phyloP scores from a whole-genome alignment of 1,284 basidiomycete genomes.

The Moniliophthora roreri region DNA sequence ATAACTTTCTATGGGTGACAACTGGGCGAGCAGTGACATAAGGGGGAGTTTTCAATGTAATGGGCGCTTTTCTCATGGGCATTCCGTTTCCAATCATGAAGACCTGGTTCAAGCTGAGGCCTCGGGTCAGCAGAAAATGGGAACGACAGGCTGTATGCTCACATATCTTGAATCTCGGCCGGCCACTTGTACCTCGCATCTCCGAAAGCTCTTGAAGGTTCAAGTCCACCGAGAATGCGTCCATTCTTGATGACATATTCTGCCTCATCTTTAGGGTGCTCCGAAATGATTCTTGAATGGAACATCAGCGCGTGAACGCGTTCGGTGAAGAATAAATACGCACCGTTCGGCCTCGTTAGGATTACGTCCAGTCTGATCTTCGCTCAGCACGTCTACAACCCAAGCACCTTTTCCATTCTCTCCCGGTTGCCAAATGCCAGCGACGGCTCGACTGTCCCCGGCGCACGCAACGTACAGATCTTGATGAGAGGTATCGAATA shows the following conservation, averaged over 20 bases:
- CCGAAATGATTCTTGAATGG: constrained; percentile 73
- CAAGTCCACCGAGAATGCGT: constrained; percentile 88
- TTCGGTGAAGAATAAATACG: background rate
- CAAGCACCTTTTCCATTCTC: constrained; percentile 64
- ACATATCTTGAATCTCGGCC: constrained; percentile 72
- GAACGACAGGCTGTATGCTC: constrained; percentile 33
- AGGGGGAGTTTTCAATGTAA: constrained; percentile 82
- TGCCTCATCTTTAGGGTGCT: constrained; percentile 86
- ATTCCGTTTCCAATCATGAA: constrained; percentile 65
- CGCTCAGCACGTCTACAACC: constrained; percentile 89
- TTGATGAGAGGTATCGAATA: constrained; percentile 80
- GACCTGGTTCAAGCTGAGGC: constrained; percentile 59
- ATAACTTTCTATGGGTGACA: constrained; percentile 77
- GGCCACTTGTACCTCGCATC: constrained; percentile 95
- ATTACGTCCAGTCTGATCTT: constrained; percentile 96
- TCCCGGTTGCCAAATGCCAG: constrained; percentile 83
- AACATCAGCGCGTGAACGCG: constrained; percentile 13
- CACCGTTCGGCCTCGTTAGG: constrained; percentile 77
- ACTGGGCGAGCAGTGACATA: constrained; percentile 93
- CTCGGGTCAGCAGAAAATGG: constrained; percentile 8
- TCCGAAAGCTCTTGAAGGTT: constrained; percentile 94
- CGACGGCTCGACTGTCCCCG: constrained; percentile 95
- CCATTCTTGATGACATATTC: constrained; percentile 84
- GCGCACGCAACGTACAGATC: constrained; percentile 90
- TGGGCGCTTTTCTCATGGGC: constrained; percentile 59